Base-by-base conservation (phyloP, 2,329 filamentous ascomycete species). In the Talaromyces sp. region DNA sequence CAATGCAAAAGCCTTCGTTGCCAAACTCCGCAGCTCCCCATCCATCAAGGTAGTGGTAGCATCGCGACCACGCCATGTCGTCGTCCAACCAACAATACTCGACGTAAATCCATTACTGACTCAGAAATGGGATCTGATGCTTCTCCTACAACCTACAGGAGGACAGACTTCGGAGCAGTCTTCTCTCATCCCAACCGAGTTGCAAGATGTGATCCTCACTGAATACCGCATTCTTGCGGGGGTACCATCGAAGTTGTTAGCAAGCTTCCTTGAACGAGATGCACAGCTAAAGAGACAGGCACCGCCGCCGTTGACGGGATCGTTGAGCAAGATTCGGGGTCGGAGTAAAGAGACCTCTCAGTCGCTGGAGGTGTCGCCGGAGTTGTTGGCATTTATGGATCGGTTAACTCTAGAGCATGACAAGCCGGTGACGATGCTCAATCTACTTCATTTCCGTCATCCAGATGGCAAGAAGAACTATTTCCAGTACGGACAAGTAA, bases 391-490 rank as follows among this genome's bases (percentile, higher is more conserved):
- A 0, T 89, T 86, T 82, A 84, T 87, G 72, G 66, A 70, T 13
- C 38, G 67, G 15, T 68, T 79, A 25, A 69, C 22, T 58, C 67
- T 38, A 65, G 68, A 71, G 71, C 72, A 76, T 73, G 61, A 72
- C 7, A 82, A 71, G 1, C 76, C 87, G 0, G 83, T 89, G 1
- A 85, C 84, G 1, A 89, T 89, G 87, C 79, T 89, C 45, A 89
- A 89, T 67, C 76, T 89, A 2, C 80, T 89, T 4, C 79, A 86
- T 45, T 89, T 89, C 76, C 62, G 79, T 80, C 51, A 59, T 40
- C 77, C 74, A 0, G 81, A 79, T 11, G 81, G 79, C 67, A 86
- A 87, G 70, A 74, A 76, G 27, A 77, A 80, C 58, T 89, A 89
- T 69, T 76, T 84, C 19, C 76, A 82, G 56, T 89, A 89, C 72